These are phyloP conservation scores for Oryza glumipatula DNA, from an alignment of 176 grass and related monocot genomes.

Conservation along the genomic window DNA sequence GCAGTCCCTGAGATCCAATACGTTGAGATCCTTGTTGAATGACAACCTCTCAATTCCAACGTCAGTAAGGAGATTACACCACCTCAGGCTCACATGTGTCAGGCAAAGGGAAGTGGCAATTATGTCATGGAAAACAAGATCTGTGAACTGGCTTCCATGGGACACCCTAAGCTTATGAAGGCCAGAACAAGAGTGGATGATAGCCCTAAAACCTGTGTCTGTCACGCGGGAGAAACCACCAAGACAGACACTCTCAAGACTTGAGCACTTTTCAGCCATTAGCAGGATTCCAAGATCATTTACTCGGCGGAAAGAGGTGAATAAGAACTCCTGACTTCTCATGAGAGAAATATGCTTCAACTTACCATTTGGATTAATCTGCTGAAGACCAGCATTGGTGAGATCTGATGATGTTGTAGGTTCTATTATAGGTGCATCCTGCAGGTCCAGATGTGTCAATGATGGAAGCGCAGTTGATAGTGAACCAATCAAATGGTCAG, in stretches of 20 bases:
- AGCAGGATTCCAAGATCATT: constrained; percentile 91
- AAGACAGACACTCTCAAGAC: constrained; percentile 88
- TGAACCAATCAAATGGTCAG: constrained; percentile 75
- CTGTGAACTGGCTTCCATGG: constrained; percentile 80
- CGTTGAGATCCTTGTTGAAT: constrained; percentile 87
- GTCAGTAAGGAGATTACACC: constrained; percentile 88
- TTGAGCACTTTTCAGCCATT: constrained; percentile 78
- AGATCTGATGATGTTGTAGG: constrained; percentile 77
- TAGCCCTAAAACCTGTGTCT: constrained; percentile 87
- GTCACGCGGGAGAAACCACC: constrained; percentile 93
- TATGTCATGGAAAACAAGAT: constrained; percentile 99
- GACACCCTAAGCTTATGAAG: constrained; percentile 87
- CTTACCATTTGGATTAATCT: constrained; percentile 83
- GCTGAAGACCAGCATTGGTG: constrained; percentile 86
- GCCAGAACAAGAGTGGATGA: constrained; percentile 85
- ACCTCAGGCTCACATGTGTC: constrained; percentile 91
- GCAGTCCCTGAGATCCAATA: constrained; percentile 90
- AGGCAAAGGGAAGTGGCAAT: constrained; percentile 91
- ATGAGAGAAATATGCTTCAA: constrained; percentile 88
- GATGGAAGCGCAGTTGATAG: constrained; percentile 76
- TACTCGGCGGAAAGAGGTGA: constrained; percentile 78
- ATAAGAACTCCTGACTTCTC: constrained; percentile 86
- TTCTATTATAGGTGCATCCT: constrained; percentile 85
- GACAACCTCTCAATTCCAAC: constrained; percentile 76
- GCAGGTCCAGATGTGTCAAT: constrained; percentile 80